phyloP scores from a whole-genome alignment of 257 asterid genomes.

The Haberlea rhodopensis region DNA sequence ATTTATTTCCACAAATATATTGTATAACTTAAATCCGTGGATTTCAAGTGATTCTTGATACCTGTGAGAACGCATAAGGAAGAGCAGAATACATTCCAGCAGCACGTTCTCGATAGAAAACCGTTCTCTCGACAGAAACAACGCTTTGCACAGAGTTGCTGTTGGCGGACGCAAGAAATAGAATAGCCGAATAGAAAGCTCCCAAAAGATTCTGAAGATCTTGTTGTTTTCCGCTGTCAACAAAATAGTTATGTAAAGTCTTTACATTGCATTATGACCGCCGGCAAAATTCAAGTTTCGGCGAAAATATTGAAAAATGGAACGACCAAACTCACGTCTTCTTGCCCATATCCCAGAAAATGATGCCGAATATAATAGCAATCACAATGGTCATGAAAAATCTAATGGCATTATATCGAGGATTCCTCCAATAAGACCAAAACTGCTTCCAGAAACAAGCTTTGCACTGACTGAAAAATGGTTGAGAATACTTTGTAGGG shows the following conservation, averaged over 20 bases:
- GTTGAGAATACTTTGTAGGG: conserved; percentile 40
- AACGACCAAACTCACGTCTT: conserved; percentile 25
- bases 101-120: conserved; percentile 40
- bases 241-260: too few species aligned
- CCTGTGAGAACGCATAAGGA: conserved; percentile 47
- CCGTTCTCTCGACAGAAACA: conserved; percentile 38
- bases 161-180: conserved; percentile 36
- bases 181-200: conserved; percentile 36
- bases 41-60: conserved; percentile 1
- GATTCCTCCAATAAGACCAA: conserved; percentile 54
- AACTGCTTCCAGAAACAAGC: conserved; percentile 61
- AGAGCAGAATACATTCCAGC: conserved; percentile 44
- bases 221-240: conserved; percentile 33
- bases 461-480: conserved; percentile 44
- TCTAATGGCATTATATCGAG: conserved; percentile 42
- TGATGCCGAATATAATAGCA: conserved; percentile 43
- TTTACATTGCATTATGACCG: not conserved
- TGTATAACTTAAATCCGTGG: too few species aligned
- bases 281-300: not conserved
- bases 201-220: conserved; percentile 42
- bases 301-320: not conserved
- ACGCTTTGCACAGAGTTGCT: conserved; percentile 29
- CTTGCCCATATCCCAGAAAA: conserved; percentile 48
- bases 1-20: not conserved
- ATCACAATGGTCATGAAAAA: conserved; percentile 38